These are phyloP conservation scores for Fraxinus sp. DNA, from an alignment of 305 asterid genomes.

Conservation along the genomic window DNA sequence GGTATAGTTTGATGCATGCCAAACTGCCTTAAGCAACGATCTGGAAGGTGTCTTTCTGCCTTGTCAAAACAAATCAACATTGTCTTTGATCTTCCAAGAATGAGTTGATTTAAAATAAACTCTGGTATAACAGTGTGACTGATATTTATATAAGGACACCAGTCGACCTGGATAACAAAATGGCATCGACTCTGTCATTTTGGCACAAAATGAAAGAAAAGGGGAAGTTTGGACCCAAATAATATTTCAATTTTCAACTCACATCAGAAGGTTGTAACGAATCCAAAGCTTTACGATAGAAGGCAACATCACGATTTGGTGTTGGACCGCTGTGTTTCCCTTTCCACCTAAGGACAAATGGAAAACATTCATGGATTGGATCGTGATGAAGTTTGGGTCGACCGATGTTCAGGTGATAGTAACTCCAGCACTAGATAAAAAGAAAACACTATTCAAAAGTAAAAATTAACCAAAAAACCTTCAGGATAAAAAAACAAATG, in stretches of 20 bases:
- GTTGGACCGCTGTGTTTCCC: slow-evolving; percentile 93
- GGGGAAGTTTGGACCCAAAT: background rate
- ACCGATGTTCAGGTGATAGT: slow-evolving; percentile 84
- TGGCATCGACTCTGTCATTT: slow-evolving; percentile 17
- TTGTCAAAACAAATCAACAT: slow-evolving; percentile 93
- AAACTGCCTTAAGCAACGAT: slow-evolving; percentile 87
- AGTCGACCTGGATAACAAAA: slow-evolving; percentile 58
- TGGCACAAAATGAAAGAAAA: background rate
- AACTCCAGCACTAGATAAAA: slow-evolving; percentile 92
- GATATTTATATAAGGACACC: slow-evolving; percentile 88
- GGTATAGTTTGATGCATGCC: slow-evolving; percentile 83
- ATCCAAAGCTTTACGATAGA: slow-evolving; percentile 88
- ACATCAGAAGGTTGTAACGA: slow-evolving; percentile 59
- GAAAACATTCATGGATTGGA: slow-evolving; percentile 89
- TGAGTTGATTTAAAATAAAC: slow-evolving; percentile 63
- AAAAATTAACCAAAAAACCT: slow-evolving; percentile 2
- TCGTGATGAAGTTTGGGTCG: slow-evolving; percentile 89
- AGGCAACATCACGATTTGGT: slow-evolving; percentile 86
- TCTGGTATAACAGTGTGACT: slow-evolving; percentile 79
- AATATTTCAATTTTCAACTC: slow-evolving; percentile 35
- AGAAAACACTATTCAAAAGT: slow-evolving; percentile 20
- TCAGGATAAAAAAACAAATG: background rate
- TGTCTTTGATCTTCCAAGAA: slow-evolving; percentile 89
- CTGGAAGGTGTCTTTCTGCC: slow-evolving; percentile 95
- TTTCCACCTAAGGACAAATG: slow-evolving; percentile 96